Base-by-base conservation (phyloP, 2,329 filamentous ascomycete genomes). In the Penicillium janthinellum region DNA sequence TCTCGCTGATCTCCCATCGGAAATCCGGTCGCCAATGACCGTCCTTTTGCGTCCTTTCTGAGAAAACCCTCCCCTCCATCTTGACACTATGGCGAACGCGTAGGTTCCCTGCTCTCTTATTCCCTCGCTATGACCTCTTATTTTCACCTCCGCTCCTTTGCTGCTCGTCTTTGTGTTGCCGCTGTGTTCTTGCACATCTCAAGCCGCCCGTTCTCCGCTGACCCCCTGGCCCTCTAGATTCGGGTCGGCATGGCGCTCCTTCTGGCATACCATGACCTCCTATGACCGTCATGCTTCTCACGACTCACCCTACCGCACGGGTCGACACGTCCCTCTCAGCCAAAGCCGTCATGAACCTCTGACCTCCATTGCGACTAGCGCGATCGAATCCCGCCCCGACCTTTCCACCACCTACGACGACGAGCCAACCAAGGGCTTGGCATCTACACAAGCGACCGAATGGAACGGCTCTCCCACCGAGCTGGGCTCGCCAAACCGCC, bases 181-280 rank as follows among this genome's bases (percentile, higher is more conserved):
- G 12, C 48, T 20, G 20, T 38, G 5, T 39, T 52, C 37, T 45
- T 5, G 42, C n/a, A 5, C 50, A 47, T 22, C 22, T 51, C 34
- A 35, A 17, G n/a, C 12, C 41, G n/a, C 44, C 44, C 45, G 44
- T 12, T 60, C 42, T 31, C 47, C 37, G 25, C 38, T 59, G 22
- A 51, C 59, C 63, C 54, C 61, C 50, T 55, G 35, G 56, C 56
- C 44, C 48, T 58, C 44, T 67, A 89, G 89, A 71, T 77, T 94
- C 73, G 84, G 86, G 70, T 84, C 84, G 70, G 87, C 89, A 78
- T 90, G 95, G 79, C 90, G 90, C 79, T 90, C 90, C 63, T 94
- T 99, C 81, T 99, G 95, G 95, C 95, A 98, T 83, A 87, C 90
- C 69, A 95, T 90, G 84, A 90, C 86, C 75, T 89, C 86, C 65